Conservation (phyloP, 140 eudicot species). For the Ambrosia hybrid region DNA sequence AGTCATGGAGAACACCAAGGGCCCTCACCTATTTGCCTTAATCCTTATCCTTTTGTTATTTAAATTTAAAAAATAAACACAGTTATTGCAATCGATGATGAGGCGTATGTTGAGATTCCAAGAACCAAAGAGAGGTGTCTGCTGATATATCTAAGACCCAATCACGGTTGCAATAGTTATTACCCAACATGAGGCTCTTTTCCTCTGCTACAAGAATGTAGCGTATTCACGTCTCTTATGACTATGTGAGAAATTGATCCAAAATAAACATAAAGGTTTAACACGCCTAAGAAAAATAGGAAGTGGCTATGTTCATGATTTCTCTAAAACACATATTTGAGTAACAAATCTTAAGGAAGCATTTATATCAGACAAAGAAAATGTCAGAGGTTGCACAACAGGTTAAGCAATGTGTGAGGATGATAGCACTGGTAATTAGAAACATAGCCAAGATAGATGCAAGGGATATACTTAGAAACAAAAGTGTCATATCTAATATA, state of each 20-base stretch:
- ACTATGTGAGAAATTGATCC: neutral
- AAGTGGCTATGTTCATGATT: too few relatives aligned
- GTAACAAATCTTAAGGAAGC: neutral
- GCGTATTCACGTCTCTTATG: neutral
- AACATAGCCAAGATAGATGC: neutral
- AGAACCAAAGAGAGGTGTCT: neutral
- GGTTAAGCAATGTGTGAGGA: neutral
- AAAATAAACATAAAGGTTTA: neutral
- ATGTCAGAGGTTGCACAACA: too few relatives aligned
- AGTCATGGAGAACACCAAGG: too few relatives aligned
- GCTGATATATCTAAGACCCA: too few relatives aligned
- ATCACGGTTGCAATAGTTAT: neutral
- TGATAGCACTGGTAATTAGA: too few relatives aligned
- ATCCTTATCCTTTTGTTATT: too few relatives aligned
- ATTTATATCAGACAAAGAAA: conserved; percentile 1
- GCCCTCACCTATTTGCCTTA: too few relatives aligned
- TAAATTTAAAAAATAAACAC: too few relatives aligned
- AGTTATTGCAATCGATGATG: too few relatives aligned
- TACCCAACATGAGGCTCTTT: neutral
- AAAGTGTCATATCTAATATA: too few relatives aligned
- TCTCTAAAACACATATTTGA: neutral
- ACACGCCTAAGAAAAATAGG: neutral
- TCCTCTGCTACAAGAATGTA: neutral
- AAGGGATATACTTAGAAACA: neutral
- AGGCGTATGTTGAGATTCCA: neutral